A percentile compares a stretch with the other conserved stretches of the same genome.
Conservation (phyloP, 805 yeast genomes). For the Clavispora asparagi region DNA sequence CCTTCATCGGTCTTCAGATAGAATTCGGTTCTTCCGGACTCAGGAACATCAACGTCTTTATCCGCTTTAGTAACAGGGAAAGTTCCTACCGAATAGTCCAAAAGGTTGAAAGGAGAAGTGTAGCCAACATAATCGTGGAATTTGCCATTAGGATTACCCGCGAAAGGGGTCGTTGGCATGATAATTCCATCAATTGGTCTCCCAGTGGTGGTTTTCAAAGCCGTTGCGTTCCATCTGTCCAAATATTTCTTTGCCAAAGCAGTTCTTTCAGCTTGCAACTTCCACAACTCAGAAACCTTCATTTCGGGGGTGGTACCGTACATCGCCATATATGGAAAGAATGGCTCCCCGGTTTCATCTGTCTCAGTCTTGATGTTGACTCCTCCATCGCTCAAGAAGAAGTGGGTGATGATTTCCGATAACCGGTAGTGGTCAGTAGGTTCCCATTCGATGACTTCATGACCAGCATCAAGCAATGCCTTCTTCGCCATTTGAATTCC, state of each 20-base stretch:
- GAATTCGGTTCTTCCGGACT: slow-evolving; percentile 14
- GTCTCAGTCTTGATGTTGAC: slow-evolving; percentile 28
- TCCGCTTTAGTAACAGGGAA: slow-evolving; percentile 58
- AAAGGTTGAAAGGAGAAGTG: slow-evolving; percentile 35
- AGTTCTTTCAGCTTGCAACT: slow-evolving; percentile 29
- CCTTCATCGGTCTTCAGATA: slow-evolving; percentile 39
- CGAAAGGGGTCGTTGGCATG: slow-evolving; percentile 43
- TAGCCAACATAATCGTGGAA: slow-evolving; percentile 40
- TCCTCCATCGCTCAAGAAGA: slow-evolving; percentile 46
- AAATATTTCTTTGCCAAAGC: slow-evolving; percentile 32
- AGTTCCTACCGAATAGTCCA: slow-evolving; percentile 27
- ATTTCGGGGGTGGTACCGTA: slow-evolving; percentile 31
- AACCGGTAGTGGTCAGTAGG: slow-evolving; percentile 34
- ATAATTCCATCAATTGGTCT: slow-evolving; percentile 45
- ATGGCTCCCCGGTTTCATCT: slow-evolving; percentile 39
- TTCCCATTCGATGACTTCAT: slow-evolving; percentile 46
- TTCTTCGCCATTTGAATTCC: slow-evolving; percentile 31
- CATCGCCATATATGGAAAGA: slow-evolving; percentile 37
- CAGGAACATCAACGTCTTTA: slow-evolving; percentile 26
- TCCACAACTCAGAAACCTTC: slow-evolving; percentile 38
- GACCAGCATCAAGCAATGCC: slow-evolving; percentile 40
- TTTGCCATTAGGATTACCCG: slow-evolving; percentile 33
- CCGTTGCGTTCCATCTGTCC: slow-evolving; percentile 31
- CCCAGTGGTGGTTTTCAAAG: slow-evolving; percentile 28
- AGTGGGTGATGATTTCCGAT: slow-evolving; percentile 23